A percentile compares a stretch with the other conserved stretches of the same genome.
phyloP scores from a whole-genome alignment of 75 land plant species.

The Picea glauca region DNA sequence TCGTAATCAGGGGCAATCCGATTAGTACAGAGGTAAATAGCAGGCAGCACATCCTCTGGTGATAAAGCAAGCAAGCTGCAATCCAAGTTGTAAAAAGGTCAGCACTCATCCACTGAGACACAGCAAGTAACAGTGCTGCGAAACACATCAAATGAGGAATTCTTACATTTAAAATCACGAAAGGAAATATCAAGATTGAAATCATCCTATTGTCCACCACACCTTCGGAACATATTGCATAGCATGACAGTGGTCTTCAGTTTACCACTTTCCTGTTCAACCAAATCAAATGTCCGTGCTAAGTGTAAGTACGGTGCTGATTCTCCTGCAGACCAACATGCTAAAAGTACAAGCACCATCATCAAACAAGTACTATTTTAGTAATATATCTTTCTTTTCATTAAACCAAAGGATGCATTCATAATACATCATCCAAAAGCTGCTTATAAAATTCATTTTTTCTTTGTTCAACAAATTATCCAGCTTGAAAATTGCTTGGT shows the following conservation, averaged over 20 bases:
- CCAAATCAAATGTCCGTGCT: slow-evolving; percentile 86
- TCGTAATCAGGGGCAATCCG: slow-evolving; percentile 89
- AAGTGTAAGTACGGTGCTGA: slow-evolving; percentile 91
- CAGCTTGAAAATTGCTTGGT: background rate
- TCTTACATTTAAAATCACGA: background rate
- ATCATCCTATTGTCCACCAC: slow-evolving; percentile 9
- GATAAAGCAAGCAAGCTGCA: slow-evolving; percentile 88
- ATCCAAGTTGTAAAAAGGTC: background rate
- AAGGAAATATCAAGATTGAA: background rate
- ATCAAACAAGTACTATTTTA: background rate
- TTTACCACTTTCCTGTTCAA: slow-evolving; percentile 91
- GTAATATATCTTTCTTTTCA: background rate
- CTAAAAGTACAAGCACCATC: slow-evolving; percentile 27
- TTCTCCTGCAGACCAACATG: slow-evolving; percentile 86
- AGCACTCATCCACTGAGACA: background rate
- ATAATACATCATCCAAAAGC: background rate
- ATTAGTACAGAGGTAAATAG: slow-evolving; percentile 86
- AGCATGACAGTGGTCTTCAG: slow-evolving; percentile 78
- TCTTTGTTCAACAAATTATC: background rate
- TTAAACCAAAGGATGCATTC: background rate
- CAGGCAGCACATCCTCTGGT: slow-evolving; percentile 87
- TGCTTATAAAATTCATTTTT: background rate
- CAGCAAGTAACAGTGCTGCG: background rate
- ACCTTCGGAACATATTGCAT: slow-evolving; percentile 99
- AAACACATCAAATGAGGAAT: background rate